phyloP scores from a whole-genome alignment of 495 filamentous ascomycete species.

The Coniosporium apollinis region DNA sequence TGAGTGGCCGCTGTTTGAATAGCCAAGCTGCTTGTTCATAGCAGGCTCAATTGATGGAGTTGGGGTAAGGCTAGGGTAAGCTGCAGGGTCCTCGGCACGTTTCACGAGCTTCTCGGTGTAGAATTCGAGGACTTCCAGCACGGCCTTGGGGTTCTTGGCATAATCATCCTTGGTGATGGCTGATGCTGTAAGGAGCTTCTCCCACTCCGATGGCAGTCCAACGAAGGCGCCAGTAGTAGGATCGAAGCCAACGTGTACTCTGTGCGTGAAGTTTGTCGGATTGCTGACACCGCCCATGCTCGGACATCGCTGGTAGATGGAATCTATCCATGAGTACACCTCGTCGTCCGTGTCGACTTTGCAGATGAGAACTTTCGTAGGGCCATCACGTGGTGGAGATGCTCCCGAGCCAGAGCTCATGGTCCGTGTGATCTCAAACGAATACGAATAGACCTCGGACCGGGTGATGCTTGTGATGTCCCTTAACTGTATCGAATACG shows the following conservation, averaged over 20 bases:
- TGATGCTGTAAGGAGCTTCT: constrained; percentile 80
- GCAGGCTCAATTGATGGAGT: constrained; percentile 41
- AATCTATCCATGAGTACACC: constrained; percentile 95
- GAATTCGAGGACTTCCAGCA: constrained; percentile 93
- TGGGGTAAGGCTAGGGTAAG: constrained; percentile 54
- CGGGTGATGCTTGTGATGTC: constrained; percentile 74
- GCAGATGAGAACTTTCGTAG: constrained; percentile 65
- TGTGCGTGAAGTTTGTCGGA: constrained; percentile 91
- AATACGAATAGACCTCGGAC: constrained; percentile 70
- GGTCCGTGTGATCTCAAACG: constrained; percentile 75
- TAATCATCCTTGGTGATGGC: constrained; percentile 97
- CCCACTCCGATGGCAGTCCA: constrained; percentile 89
- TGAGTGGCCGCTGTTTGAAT: constrained; percentile 38
- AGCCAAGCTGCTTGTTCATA: constrained; percentile 51
- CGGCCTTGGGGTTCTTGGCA: constrained; percentile 92
- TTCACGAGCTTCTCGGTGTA: constrained; percentile 84
- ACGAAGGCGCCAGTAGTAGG: constrained; percentile 83
- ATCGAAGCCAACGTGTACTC: constrained; percentile 95
- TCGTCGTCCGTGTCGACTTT: constrained; percentile 89
- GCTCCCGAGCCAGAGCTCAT: constrained; percentile 39
- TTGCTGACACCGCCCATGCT: constrained; percentile 97
- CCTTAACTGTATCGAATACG: constrained; percentile 60
- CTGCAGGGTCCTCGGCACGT: constrained; percentile 62
- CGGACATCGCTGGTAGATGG: constrained; percentile 87
- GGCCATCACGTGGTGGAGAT: constrained; percentile 50